A percentile compares a stretch with the other conserved stretches of the same genome.
Conservation (phyloP, 1,139 yeast genomes). For the Yarrowia galli region DNA sequence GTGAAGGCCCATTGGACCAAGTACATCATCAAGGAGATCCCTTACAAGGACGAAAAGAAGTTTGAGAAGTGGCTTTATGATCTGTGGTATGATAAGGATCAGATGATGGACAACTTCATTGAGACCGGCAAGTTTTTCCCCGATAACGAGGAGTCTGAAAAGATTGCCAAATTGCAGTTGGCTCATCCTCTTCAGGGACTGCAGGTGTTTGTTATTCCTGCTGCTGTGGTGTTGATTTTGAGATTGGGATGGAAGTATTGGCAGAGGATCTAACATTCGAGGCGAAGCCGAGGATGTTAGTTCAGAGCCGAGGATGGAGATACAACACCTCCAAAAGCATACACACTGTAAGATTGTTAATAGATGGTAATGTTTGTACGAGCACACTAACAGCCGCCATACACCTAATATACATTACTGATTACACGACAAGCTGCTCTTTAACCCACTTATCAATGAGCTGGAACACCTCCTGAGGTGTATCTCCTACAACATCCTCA, state of each 20-base stretch:
- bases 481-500: slow-evolving; percentile 48
- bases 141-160: slow-evolving; percentile 40
- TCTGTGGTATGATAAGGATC: slow-evolving; percentile 84
- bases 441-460: slow-evolving; percentile 46
- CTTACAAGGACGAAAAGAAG: slow-evolving; percentile 60
- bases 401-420: slow-evolving; percentile 16
- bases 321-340: too few relatives aligned
- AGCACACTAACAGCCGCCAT: too few relatives aligned
- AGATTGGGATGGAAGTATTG: slow-evolving; percentile 39
- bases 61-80: slow-evolving; percentile 80
- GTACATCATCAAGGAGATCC: slow-evolving; percentile 66
- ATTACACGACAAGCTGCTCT: slow-evolving; percentile 30
- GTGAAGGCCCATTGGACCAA: slow-evolving; percentile 72
- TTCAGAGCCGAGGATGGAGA: too few relatives aligned
- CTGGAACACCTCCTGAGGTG: slow-evolving; percentile 46
- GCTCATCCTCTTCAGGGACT: slow-evolving; percentile 46
- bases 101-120: slow-evolving; percentile 65
- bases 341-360: background rate
- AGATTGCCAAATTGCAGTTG: slow-evolving; percentile 44
- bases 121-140: slow-evolving; percentile 62
- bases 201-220: slow-evolving; percentile 51
- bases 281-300: background rate
- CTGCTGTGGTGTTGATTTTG: slow-evolving; percentile 44
- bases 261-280: background rate
- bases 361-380: background rate